These are phyloP conservation scores for Amanita exitialis DNA, from an alignment of 768 basidiomycete genomes.

Conservation along the genomic window DNA sequence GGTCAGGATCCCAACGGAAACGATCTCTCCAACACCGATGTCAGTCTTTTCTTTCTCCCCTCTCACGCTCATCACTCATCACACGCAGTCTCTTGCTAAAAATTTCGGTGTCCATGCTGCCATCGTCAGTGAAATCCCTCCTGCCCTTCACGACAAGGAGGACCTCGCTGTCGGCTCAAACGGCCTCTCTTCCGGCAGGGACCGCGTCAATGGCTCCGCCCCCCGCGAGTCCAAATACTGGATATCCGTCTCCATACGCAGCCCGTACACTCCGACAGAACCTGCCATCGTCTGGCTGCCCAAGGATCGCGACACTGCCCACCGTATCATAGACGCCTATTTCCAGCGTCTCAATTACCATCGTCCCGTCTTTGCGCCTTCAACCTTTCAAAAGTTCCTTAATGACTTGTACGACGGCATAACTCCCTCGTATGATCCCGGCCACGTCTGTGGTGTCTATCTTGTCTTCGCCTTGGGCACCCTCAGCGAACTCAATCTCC, in stretches of 20 bases:
- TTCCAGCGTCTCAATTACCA: conserved; percentile 72
- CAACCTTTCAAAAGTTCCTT: conserved; percentile 57
- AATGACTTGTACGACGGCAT: conserved; percentile 55
- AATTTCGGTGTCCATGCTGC: conserved; percentile 68
- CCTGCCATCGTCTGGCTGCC: conserved; percentile 60
- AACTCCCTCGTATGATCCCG: conserved; percentile 50
- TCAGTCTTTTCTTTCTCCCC: conserved; percentile 13
- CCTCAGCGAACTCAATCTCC: conserved; percentile 72
- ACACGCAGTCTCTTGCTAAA: conserved; percentile 52
- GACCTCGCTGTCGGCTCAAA: conserved; percentile 71
- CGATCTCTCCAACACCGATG: conserved; percentile 67
- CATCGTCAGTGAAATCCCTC: conserved; percentile 54
- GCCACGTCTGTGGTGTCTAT: conserved; percentile 71
- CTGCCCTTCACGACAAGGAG: conserved; percentile 43
- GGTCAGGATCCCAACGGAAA: conserved; percentile 74
- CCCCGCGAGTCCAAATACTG: conserved; percentile 58
- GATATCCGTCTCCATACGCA: conserved; percentile 29
- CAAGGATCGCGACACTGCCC: conserved; percentile 60
- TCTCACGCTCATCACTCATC: not conserved
- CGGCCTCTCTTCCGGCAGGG: conserved; percentile 61
- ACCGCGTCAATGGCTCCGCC: conserved; percentile 41
- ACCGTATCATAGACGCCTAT: conserved; percentile 56
- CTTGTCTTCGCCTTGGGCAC: conserved; percentile 74
- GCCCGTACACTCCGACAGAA: conserved; percentile 26
- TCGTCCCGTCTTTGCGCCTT: conserved; percentile 64